Evolutionary conservation across 2,329 filamentous ascomycete species (phyloP), one percentile per base, ranked within the genome.

Genomic region (Pyrenochaeta sp.): DNA sequence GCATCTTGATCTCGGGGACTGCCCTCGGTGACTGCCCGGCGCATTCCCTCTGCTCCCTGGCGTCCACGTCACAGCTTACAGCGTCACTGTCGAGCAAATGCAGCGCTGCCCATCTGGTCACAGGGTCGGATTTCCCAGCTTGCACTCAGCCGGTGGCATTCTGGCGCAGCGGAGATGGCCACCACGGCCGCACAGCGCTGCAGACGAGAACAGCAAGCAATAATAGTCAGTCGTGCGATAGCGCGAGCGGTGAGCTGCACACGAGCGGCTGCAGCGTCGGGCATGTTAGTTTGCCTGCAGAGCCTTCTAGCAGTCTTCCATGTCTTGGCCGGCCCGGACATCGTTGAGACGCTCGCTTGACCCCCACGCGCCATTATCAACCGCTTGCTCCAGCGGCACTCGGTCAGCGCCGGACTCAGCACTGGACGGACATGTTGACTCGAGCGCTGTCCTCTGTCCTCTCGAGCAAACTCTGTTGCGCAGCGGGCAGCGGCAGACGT

Each of bases 291-390:
- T 24, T 31, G 43, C 35, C 32, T n/a, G 35, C 38, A 40, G 20
- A 30, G 21, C 34, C 30, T 35, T 38, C 52, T 31, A 41, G 21
- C 39, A 30, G 43, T 26, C 47, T 46, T 45, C 36, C 48, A 45
- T 41, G 30, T 41, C 20, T 20, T 21, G 3, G 18, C 44, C 55
- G 50, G 50, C 38, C 53, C 45, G 48, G 54, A 40, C 41, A 19
- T 19, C n/a, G 23, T 46, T 23, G 18, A 38, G 21, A 36, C 19
- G 40, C 35, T 51, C 51, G 44, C 35, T 42, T 49, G 48, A 66
- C 67, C 65, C 65, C 65, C 67, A 69, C 67, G 65, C 67, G 65
- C 51, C 54, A 69, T 69, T 69, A 69, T 61, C 54, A 65, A 64
- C 53, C 40, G 42, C 44, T 52, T 49, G 42, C 22, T 40, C 26